Evolutionary conservation across 441 rosid species (phyloP), one percentile per base, ranked within the genome.

Genomic region (Gossypium davidsonii): DNA sequence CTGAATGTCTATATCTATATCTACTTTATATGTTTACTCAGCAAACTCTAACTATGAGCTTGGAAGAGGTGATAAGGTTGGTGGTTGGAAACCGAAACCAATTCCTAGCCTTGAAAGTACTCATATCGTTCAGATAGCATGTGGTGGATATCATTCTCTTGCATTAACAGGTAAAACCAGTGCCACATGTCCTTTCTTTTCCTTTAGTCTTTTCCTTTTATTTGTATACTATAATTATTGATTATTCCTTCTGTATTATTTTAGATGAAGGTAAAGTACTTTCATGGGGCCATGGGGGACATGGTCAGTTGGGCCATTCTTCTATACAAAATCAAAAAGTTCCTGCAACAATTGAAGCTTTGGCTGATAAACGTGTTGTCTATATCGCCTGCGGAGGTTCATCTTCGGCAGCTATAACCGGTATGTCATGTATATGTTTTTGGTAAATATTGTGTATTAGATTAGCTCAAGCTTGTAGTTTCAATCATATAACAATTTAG

Each of bases 261-360:
- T 79, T 82, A 91, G 95, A 85, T 70, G 87, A 94, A 46, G 92
- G 97, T 59, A 89, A 83, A 81, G 92, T 94, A 65, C 85, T 91
- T 74, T 92, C 99, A 4, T 91, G 97, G 98, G 99, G 99, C 6
- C 93, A 88, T 61, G 98, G 98, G 70, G 98, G 97, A 71, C 93
- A 85, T 76, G 97, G 98, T 73, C 99, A 94, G 76, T 77, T 92
- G 72, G 97, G 96, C 70, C 89, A 85, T 76, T 79, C 90, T 74
- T 85, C 92, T 42, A 76, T 81, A 44, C 74, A 80, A 63, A 91
- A 76, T 79, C 85, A 89, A 79, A 84, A 81, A 77, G 23, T 79
- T 65, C 96, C 98, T 66, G 58, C 59, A 31, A 79, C 83, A 61
- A 78, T 92, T 31, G 88, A 91, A 72, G 88, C 90, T 25, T 81